phyloP scores from a whole-genome alignment of 2,329 filamentous ascomycete species.

The Raffaelea arxii region DNA sequence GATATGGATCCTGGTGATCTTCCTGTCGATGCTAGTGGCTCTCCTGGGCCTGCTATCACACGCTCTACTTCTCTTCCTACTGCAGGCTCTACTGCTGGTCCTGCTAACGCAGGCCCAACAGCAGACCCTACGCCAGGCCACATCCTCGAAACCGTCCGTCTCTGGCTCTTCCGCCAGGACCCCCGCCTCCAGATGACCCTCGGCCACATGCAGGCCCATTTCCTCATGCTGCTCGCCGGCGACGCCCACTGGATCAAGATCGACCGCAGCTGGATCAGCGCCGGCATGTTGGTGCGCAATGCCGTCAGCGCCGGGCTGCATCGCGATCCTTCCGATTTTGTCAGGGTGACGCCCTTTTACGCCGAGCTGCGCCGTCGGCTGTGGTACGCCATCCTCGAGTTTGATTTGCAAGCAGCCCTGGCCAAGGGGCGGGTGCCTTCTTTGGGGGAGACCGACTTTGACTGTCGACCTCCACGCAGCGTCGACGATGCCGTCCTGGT shows the following conservation, averaged over 20 bases:
- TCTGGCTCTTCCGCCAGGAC: conserved; percentile 3
- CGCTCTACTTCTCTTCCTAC: too few species aligned
- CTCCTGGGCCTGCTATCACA: too few species aligned
- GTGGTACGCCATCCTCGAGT: conserved; percentile 43
- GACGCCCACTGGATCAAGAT: conserved; percentile 6
- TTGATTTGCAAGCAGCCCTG: conserved; percentile 33
- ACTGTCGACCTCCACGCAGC: conserved; percentile 35
- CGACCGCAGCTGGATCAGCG: conserved; percentile 34
- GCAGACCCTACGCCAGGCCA: neutral
- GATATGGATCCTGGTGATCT: too few species aligned
- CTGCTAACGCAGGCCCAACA: too few species aligned
- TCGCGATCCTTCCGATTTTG: conserved; percentile 30
- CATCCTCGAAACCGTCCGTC: conserved; percentile 1
- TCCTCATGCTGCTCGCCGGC: conserved; percentile 3
- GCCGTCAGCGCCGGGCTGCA: conserved; percentile 41
- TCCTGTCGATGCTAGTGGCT: too few species aligned
- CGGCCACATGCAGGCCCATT: conserved; percentile 2
- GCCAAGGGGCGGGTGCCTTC: conserved; percentile 33
- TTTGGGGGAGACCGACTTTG: conserved; percentile 32
- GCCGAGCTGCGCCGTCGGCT: conserved; percentile 38
- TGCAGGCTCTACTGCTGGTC: too few species aligned
- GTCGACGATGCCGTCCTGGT: conserved; percentile 36
- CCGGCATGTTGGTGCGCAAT: conserved; percentile 31
- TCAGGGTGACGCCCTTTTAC: conserved; percentile 20
- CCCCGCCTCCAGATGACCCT: conserved; percentile 3